Base-by-base conservation (phyloP, 148 eudicot genomes). In the Camellia sinensis region DNA sequence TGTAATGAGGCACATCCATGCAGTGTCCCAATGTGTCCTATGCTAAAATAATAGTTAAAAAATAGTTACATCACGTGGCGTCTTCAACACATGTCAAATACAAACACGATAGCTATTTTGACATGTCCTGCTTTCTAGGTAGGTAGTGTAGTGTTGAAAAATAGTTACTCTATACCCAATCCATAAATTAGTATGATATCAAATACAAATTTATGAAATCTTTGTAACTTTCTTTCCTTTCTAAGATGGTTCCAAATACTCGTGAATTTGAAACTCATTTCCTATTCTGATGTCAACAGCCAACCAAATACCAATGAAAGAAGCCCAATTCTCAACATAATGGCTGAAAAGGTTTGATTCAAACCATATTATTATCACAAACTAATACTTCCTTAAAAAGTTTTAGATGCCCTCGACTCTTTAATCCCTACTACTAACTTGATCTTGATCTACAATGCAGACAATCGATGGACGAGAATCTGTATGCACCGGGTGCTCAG, bases 281-380 rank as follows among this genome's bases (percentile, higher is more conserved):
- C 13, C 4, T 70, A 45, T 70, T 46, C 0, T 71, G 6, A 52
- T 78, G 56, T 68, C 44, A 21, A 67, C 76, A 77, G 83, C 70
- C 84, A 83, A 44, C 62, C 64, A 40, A 73, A 74, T 65, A 64
- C 40, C 65, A 80, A 85, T 71, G 87, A 80, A 68, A 82, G 64
- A 75, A 57, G 73, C 73, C 83, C 71, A 19, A 74, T 85, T 82
- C 81, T 82, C 59, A 76, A 73, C 80, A 79, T 87, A 64, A 74
- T 79, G 59, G 75, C 89, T n/a, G 88, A 86, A 54, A 85, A 83
- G 87, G 89, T 87, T 56, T 15, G 81, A 57, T 67, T 77, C 22
- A 15, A 21, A 2, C 4, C n/a, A 18, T 1, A 1, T 19, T 57
- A 40, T 7, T 40, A 40, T 3, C 64, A 15, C 64, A 15, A 0